These are phyloP conservation scores for Alloteropsis angusta DNA, from an alignment of 202 grass and related monocot genomes.

Conservation along the genomic window DNA sequence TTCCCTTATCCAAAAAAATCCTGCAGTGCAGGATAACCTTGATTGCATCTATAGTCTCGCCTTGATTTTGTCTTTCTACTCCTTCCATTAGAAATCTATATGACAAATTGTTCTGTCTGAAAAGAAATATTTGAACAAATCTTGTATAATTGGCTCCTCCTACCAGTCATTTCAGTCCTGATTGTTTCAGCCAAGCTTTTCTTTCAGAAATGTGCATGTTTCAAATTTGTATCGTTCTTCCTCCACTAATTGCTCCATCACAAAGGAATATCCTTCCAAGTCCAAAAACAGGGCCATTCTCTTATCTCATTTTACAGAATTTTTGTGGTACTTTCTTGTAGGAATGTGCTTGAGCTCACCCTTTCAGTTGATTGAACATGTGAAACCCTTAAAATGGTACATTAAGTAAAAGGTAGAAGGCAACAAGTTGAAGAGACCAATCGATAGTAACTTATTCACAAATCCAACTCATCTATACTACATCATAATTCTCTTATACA, in stretches of 20 bases:
- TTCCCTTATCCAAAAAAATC: too few species aligned
- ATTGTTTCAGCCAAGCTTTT: not conserved
- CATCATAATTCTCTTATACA: slow-evolving; percentile 28
- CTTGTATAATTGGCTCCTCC: not conserved
- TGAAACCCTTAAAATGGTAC: not conserved
- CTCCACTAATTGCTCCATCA: not conserved
- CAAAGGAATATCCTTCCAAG: not conserved
- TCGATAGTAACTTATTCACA: not conserved
- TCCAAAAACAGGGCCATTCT: not conserved
- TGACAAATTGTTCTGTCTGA: not conserved
- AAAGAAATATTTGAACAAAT: not conserved
- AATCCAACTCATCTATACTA: not conserved
- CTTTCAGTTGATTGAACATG: not conserved
- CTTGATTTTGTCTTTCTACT: not conserved
- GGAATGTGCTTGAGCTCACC: not conserved
- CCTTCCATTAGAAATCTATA: not conserved
- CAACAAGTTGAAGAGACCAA: not conserved
- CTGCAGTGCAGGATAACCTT: not conserved
- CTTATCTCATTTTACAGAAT: not conserved
- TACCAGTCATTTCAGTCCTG: not conserved
- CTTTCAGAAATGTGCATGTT: not conserved
- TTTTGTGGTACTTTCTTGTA: not conserved
- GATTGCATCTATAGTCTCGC: not conserved
- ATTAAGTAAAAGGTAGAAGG: not conserved
- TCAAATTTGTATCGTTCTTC: not conserved